Evolutionary conservation across 768 basidiomycete species (phyloP).

Genomic region (Boletus rubropictus): DNA sequence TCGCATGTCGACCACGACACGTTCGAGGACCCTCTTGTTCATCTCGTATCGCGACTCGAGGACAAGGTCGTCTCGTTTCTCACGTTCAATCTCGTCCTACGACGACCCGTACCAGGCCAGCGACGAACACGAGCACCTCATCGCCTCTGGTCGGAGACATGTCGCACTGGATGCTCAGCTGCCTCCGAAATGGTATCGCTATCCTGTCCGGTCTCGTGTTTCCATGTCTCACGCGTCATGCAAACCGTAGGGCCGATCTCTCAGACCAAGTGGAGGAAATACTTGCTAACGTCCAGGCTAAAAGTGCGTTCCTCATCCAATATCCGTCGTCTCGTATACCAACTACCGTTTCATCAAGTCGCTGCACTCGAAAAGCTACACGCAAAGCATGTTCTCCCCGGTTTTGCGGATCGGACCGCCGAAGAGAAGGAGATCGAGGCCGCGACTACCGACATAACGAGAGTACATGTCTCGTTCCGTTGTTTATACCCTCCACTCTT

Average conservation of each 20-base stretch:
- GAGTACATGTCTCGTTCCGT: constrained; percentile 42
- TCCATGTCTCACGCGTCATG: constrained; percentile 16
- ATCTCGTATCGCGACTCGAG: constrained; percentile 87
- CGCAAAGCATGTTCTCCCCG: constrained; percentile 92
- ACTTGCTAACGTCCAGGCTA: constrained; percentile 59
- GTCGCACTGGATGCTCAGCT: constrained; percentile 53
- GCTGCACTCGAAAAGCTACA: constrained; percentile 89
- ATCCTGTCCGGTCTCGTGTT: neutral
- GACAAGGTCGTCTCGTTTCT: constrained; percentile 38
- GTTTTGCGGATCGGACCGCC: constrained; percentile 88
- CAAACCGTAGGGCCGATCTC: constrained; percentile 72
- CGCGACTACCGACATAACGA: constrained; percentile 82
- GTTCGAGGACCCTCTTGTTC: constrained; percentile 88
- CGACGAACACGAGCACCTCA: constrained; percentile 65
- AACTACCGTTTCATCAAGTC: constrained; percentile 48
- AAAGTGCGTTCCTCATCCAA: constrained; percentile 53
- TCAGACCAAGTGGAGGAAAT: constrained; percentile 85
- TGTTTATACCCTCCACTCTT: neutral
- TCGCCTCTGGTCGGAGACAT: constrained; percentile 35
- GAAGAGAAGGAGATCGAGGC: constrained; percentile 93
- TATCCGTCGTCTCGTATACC: constrained; percentile 9
- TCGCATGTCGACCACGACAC: constrained; percentile 50
- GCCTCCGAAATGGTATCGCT: constrained; percentile 78
- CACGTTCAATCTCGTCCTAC: constrained; percentile 38
- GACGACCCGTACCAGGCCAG: constrained; percentile 41